Conservation (phyloP, 2,329 filamentous ascomycete species). For the Xylaria multiplex region DNA sequence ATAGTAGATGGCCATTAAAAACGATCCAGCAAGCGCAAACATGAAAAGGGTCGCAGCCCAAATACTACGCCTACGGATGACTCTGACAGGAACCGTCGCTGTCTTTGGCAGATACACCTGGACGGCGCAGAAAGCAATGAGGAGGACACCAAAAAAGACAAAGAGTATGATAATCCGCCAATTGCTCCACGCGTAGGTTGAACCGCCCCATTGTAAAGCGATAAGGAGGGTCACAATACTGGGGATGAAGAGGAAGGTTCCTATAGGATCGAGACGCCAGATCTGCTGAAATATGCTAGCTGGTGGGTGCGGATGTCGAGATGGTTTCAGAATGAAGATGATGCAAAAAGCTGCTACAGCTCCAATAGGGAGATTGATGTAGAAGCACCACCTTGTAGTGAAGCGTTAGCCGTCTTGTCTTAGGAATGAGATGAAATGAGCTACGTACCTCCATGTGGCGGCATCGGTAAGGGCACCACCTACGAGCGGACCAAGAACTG, state of each 20-base stretch:
- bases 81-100: conserved; percentile 65
- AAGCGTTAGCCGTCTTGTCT: conserved; percentile 34
- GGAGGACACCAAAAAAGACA: conserved; percentile 59
- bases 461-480: conserved; percentile 63
- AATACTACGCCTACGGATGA: conserved; percentile 67
- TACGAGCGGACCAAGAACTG: conserved; percentile 63
- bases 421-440: neutral
- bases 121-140: conserved; percentile 59
- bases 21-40: conserved; percentile 51
- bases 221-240: conserved; percentile 68
- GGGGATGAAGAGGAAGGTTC: conserved; percentile 69
- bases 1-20: conserved; percentile 66
- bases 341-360: conserved; percentile 61
- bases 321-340: conserved; percentile 59
- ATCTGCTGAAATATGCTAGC: conserved; percentile 55
- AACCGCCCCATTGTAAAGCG: conserved; percentile 71
- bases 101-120: conserved; percentile 65
- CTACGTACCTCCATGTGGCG: conserved; percentile 58
- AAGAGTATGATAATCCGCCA: conserved; percentile 66
- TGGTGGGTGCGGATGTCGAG: conserved; percentile 42
- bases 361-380: conserved; percentile 67
- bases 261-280: conserved; percentile 63
- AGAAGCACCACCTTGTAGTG: conserved; percentile 61
- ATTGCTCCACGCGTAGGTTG: conserved; percentile 59
- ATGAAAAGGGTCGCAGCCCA: conserved; percentile 53